These are phyloP conservation scores for Aspergillus aculeatinus DNA, from an alignment of 2,329 filamentous ascomycete species.

Conservation along the genomic window DNA sequence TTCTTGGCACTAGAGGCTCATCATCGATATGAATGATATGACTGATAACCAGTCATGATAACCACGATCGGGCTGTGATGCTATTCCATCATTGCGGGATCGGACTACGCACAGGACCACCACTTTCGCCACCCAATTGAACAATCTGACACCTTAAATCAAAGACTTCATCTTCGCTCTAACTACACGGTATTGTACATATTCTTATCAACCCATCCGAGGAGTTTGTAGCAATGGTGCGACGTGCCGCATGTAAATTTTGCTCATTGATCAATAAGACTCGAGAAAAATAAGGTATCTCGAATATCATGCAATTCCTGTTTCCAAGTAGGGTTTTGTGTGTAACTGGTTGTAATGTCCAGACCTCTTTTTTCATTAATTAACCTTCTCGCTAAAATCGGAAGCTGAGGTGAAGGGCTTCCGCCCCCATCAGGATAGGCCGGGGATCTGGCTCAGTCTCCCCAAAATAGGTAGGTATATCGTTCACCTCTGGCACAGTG, in stretches of 20 bases:
- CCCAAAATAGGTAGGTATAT: neutral
- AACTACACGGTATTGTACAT: too few relatives aligned
- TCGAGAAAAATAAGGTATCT: neutral
- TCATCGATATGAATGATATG: neutral
- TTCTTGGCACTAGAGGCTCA: neutral
- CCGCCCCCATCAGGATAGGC: neutral
- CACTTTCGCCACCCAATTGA: neutral
- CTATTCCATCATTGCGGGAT: neutral
- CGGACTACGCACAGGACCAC: neutral
- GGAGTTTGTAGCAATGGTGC: neutral
- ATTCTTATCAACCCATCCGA: too few relatives aligned
- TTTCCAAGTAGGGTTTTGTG: neutral
- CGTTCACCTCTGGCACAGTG: neutral
- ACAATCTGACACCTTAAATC: neutral
- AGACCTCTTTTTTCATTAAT: neutral
- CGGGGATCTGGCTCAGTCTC: neutral
- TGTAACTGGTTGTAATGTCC: neutral
- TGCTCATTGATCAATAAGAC: neutral
- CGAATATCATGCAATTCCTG: neutral
- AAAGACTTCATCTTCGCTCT: too few relatives aligned
- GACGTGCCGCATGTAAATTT: neutral
- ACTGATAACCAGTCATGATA: neutral
- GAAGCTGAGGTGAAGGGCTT: neutral
- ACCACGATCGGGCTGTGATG: neutral
- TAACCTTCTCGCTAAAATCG: neutral